Evolutionary conservation across 169 alveolate species (phyloP).

Genomic region (Cryptosporidium bovis): DNA sequence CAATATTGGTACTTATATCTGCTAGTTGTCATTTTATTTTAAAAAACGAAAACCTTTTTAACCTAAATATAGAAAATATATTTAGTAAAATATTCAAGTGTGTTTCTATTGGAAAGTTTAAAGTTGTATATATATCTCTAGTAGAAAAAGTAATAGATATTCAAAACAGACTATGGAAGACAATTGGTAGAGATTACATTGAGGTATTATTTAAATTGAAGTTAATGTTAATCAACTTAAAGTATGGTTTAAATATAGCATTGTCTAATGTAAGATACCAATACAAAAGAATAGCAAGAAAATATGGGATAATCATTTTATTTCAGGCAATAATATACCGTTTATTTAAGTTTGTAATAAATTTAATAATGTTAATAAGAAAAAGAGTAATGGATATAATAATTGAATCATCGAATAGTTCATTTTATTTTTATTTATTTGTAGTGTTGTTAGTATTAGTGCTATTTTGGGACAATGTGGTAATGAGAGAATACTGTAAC

Average conservation of each 20-base stretch:
- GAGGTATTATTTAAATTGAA: background rate
- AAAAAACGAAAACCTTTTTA: no score
- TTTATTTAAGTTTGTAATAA: background rate
- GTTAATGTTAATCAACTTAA: constrained; percentile 8
- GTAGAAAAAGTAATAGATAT: no score
- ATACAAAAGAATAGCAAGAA: constrained; percentile 24
- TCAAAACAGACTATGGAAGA: no score
- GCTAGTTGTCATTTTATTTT: no score
- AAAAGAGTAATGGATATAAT: background rate
- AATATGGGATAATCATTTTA: constrained; percentile 7
- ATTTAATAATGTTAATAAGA: background rate
- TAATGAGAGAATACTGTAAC: constrained; percentile 7
- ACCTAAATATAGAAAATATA: no score
- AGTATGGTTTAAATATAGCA: constrained; percentile 12
- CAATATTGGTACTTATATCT: no score
- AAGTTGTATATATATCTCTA: no score
- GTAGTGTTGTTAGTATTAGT: constrained; percentile 1
- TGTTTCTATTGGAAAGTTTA: no score
- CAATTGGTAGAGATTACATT: no score
- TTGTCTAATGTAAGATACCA: constrained; percentile 6
- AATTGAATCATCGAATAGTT: constrained; percentile 31
- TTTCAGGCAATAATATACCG: background rate
- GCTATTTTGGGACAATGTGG: constrained; percentile 38
- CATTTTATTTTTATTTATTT: constrained; percentile 21
- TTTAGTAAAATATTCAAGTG: no score